phyloP scores from a whole-genome alignment of 1,139 yeast species.

The Suhomyces chickasaworum region DNA sequence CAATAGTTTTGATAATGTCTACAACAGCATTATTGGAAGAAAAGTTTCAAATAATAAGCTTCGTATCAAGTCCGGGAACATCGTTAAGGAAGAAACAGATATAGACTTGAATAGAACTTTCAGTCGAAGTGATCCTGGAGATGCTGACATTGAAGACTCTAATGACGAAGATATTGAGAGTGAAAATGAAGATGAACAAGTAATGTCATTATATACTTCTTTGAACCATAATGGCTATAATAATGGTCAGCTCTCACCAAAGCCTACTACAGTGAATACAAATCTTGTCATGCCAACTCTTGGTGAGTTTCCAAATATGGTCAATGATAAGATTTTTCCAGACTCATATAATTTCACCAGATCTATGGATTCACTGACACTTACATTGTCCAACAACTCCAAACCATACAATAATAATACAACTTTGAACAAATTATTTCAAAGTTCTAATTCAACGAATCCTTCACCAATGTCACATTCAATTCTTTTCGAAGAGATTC shows the following conservation, averaged over 20 bases:
- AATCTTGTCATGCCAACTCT: slow-evolving; percentile 42
- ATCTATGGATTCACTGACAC: slow-evolving; percentile 6
- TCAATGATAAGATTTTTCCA: slow-evolving; percentile 17
- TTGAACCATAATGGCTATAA: slow-evolving; percentile 31
- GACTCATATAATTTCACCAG: slow-evolving; percentile 8
- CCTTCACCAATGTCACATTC: slow-evolving; percentile 3
- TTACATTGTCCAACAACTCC: background rate
- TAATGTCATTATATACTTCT: slow-evolving; percentile 51
- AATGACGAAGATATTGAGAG: slow-evolving; percentile 31
- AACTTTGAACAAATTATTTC: slow-evolving; percentile 15
- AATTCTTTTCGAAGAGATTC: slow-evolving; percentile 32
- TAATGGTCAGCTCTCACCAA: slow-evolving; percentile 25
- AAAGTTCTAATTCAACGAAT: slow-evolving; percentile 6
- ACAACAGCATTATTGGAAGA: slow-evolving; percentile 24
- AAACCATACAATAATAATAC: background rate
- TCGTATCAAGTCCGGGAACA: slow-evolving; percentile 22
- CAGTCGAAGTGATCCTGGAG: slow-evolving; percentile 8
- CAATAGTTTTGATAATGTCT: slow-evolving; percentile 27
- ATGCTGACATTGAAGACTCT: slow-evolving; percentile 13
- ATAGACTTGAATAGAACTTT: slow-evolving; percentile 8
- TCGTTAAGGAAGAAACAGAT: slow-evolving; percentile 13
- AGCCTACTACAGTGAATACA: slow-evolving; percentile 22
- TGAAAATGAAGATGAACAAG: slow-evolving; percentile 54
- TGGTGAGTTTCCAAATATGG: slow-evolving; percentile 48
- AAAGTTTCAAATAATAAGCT: slow-evolving; percentile 20